A percentile compares a stretch with the other conserved stretches of the same genome.
These are phyloP conservation scores for Geoglossum cookeanum DNA, from an alignment of 2,329 filamentous ascomycete species.

Conservation along the genomic window DNA sequence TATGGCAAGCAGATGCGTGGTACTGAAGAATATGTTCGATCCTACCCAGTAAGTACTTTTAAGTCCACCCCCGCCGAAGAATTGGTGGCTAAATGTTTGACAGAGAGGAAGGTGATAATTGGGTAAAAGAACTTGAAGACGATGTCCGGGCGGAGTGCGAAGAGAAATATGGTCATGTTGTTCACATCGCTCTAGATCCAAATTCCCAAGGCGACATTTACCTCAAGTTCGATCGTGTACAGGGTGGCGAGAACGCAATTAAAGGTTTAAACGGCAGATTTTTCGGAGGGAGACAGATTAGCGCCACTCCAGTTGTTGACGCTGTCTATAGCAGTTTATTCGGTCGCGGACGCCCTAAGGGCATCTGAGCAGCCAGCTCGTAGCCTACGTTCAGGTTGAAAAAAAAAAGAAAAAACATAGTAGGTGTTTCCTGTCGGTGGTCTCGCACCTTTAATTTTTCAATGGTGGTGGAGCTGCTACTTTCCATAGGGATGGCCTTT, in stretches of 20 bases:
- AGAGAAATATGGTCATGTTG: slow-evolving; percentile 87
- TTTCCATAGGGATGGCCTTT: not conserved
- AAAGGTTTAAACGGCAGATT: slow-evolving; percentile 93
- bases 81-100: slow-evolving; percentile 18
- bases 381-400: not conserved
- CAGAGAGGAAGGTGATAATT: slow-evolving; percentile 70
- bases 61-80: not conserved
- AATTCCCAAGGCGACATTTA: slow-evolving; percentile 94
- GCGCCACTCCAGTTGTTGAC: slow-evolving; percentile 88
- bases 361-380: slow-evolving; percentile 35
- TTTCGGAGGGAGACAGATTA: slow-evolving; percentile 85
- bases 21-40: slow-evolving; percentile 92
- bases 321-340: slow-evolving; percentile 97
- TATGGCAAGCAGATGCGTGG: slow-evolving; percentile 81
- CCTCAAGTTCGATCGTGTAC: slow-evolving; percentile 91
- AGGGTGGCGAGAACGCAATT: slow-evolving; percentile 92
- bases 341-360: slow-evolving; percentile 46
- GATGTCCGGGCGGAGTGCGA: slow-evolving; percentile 88
- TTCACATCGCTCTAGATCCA: slow-evolving; percentile 87
- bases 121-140: slow-evolving; percentile 86
- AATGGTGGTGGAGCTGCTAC: not conserved
- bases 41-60: slow-evolving; percentile 55
- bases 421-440: not conserved
- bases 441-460: not conserved
- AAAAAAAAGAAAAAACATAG: not conserved